Conservation (phyloP, 176 grass and related monocot genomes). For the Triticum timopheevii region DNA sequence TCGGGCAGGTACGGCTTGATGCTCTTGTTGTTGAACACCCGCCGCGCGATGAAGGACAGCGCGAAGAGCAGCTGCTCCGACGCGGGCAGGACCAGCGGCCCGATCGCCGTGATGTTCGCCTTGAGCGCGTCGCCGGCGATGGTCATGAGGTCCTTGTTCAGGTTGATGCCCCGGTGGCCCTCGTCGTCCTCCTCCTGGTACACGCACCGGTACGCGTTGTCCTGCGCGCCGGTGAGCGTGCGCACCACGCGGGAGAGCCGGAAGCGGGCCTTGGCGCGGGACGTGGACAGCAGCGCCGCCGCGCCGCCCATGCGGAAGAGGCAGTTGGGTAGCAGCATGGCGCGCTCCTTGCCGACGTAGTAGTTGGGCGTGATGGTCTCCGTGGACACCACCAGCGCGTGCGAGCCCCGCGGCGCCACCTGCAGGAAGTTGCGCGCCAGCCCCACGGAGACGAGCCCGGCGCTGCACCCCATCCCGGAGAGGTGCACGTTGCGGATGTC, state of each 20-base stretch:
- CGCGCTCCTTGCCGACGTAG: slow-evolving; percentile 39
- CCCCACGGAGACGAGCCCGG: slow-evolving; percentile 48
- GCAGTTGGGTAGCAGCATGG: slow-evolving; percentile 51
- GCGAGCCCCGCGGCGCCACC: background rate
- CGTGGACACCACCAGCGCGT: slow-evolving; percentile 48
- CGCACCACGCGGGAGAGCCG: slow-evolving; percentile 44
- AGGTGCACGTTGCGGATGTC: slow-evolving; percentile 49
- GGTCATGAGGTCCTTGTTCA: slow-evolving; percentile 48
- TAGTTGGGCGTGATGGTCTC: slow-evolving; percentile 63
- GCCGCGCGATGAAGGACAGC: slow-evolving; percentile 24
- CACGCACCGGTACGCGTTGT: slow-evolving; percentile 50
- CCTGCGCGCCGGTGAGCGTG: slow-evolving; percentile 37
- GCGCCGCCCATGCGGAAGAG: slow-evolving; percentile 51
- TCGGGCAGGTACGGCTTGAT: slow-evolving; percentile 62
- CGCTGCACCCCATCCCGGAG: slow-evolving; percentile 70
- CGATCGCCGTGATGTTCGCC: slow-evolving; percentile 53
- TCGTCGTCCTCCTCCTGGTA: slow-evolving; percentile 49
- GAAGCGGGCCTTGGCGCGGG: slow-evolving; percentile 19
- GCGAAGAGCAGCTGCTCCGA: slow-evolving; percentile 54
- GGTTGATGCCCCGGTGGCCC: slow-evolving; percentile 35
- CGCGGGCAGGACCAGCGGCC: slow-evolving; percentile 33
- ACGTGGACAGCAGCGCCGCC: slow-evolving; percentile 37
- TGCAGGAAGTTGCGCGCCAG: slow-evolving; percentile 52
- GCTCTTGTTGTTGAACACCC: slow-evolving; percentile 24
- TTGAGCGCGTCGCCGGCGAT: slow-evolving; percentile 52